Evolutionary conservation across 1,284 basidiomycete species (phyloP).

Genomic region (Erythrobasidium hasegawianum): DNA sequence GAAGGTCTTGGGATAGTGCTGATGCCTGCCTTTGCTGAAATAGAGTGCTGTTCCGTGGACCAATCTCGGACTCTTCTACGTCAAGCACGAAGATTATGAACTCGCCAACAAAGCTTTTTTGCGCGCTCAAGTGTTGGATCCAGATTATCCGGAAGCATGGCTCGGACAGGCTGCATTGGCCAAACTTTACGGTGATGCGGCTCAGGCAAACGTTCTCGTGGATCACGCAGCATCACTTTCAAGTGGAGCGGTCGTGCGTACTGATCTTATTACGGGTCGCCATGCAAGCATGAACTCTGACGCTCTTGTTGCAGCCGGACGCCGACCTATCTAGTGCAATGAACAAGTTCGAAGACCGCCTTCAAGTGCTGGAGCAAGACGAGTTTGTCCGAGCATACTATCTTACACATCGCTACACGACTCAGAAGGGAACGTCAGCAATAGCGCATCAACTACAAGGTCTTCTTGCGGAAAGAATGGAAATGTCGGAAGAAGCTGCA

Average conservation of each 20-base stretch:
- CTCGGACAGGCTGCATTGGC: conserved; percentile 86
- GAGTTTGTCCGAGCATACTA: conserved; percentile 59
- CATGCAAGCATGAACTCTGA: background rate
- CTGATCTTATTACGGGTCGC: background rate
- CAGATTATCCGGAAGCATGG: conserved; percentile 88
- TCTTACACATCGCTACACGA: conserved; percentile 71
- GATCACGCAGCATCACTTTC: conserved; percentile 76
- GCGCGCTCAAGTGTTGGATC: conserved; percentile 84
- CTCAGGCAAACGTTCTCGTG: conserved; percentile 67
- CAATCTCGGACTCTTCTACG: conserved; percentile 83
- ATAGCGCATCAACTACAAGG: conserved; percentile 79
- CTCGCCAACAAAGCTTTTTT: conserved; percentile 82
- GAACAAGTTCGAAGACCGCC: conserved; percentile 56
- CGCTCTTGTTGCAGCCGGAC: conserved; percentile 60
- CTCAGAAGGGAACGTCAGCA: conserved; percentile 58
- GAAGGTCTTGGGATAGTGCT: background rate
- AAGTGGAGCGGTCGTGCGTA: conserved; percentile 62
- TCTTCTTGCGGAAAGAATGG: conserved; percentile 78
- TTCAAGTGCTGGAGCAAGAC: conserved; percentile 17
- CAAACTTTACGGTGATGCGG: conserved; percentile 60
- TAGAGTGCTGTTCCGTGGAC: conserved; percentile 78
- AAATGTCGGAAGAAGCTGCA: conserved; percentile 63
- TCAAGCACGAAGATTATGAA: conserved; percentile 73
- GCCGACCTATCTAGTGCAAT: conserved; percentile 77
- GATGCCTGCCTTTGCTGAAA: background rate